Evolutionary conservation across 257 asterid genomes (phyloP).

Genomic region (Ballota nigra): DNA sequence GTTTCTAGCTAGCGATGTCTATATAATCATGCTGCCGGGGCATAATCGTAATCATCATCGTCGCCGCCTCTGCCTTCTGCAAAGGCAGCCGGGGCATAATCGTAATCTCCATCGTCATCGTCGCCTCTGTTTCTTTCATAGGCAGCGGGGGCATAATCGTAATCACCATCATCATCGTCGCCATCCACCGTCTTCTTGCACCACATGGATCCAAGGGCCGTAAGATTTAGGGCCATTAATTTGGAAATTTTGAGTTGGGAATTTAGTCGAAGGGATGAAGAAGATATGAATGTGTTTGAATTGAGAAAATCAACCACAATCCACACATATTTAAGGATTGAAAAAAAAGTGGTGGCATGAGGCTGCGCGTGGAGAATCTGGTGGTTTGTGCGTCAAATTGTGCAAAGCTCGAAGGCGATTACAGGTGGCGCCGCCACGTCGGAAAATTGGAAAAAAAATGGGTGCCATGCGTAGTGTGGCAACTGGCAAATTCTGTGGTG

Average conservation of each 20-base stretch:
- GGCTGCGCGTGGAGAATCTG: constrained; percentile 12
- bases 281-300: not conserved
- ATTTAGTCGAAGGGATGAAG: not conserved
- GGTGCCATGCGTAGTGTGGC: not conserved
- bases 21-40: too few relatives aligned
- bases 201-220: too few relatives aligned
- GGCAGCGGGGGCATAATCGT: too few relatives aligned
- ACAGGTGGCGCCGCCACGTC: constrained; percentile 19
- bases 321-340: not conserved
- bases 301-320: not conserved
- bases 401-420: not conserved
- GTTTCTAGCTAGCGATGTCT: too few relatives aligned
- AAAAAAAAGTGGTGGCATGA: not conserved
- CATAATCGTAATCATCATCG: too few relatives aligned
- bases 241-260: not conserved
- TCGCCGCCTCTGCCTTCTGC: too few relatives aligned
- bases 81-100: too few relatives aligned
- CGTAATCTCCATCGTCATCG: too few relatives aligned
- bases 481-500: not conserved
- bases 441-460: not conserved
- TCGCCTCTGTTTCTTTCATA: too few relatives aligned
- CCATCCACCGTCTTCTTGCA: not conserved
- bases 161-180: too few relatives aligned
- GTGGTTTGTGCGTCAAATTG: not conserved
- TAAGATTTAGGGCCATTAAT: not conserved